Evolutionary conservation across 768 basidiomycete species (phyloP).

Genomic region (Podaxis sp.): DNA sequence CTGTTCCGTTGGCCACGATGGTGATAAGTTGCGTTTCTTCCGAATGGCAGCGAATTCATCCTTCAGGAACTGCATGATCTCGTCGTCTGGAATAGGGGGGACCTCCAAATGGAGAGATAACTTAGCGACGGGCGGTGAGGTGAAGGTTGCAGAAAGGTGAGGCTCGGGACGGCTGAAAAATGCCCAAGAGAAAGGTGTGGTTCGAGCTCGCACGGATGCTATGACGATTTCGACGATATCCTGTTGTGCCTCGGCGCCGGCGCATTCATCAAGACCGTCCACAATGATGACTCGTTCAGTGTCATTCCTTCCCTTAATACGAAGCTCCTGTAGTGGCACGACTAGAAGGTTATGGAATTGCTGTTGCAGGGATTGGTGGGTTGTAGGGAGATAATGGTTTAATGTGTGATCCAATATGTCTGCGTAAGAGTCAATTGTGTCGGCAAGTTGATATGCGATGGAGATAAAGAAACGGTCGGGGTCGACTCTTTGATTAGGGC

Average conservation of each 20-base stretch:
- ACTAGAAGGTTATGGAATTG: conserved; percentile 4
- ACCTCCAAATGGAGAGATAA: not conserved
- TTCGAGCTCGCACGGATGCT: not conserved
- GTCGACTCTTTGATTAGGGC: not conserved
- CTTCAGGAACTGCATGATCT: not conserved
- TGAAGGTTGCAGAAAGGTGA: not conserved
- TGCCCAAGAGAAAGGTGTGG: not conserved
- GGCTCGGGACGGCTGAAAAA: not conserved
- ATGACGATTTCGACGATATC: not conserved
- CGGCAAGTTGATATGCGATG: not conserved
- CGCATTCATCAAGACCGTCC: conserved; percentile 12
- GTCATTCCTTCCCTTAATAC: not conserved
- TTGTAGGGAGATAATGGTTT: not conserved
- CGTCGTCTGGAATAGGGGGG: not conserved
- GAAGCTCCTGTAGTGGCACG: not conserved
- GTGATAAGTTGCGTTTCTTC: not conserved
- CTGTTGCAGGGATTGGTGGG: not conserved
- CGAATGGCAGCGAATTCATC: not conserved
- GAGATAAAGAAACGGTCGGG: not conserved
- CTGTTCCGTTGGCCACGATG: conserved; percentile 7
- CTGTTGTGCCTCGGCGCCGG: not conserved
- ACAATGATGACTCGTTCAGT: not conserved
- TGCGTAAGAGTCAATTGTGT: not conserved
- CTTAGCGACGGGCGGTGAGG: not conserved
- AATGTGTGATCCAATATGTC: not conserved